These are phyloP conservation scores for Cercospora beticola DNA, from an alignment of 2,329 filamentous ascomycete genomes.

Conservation along the genomic window DNA sequence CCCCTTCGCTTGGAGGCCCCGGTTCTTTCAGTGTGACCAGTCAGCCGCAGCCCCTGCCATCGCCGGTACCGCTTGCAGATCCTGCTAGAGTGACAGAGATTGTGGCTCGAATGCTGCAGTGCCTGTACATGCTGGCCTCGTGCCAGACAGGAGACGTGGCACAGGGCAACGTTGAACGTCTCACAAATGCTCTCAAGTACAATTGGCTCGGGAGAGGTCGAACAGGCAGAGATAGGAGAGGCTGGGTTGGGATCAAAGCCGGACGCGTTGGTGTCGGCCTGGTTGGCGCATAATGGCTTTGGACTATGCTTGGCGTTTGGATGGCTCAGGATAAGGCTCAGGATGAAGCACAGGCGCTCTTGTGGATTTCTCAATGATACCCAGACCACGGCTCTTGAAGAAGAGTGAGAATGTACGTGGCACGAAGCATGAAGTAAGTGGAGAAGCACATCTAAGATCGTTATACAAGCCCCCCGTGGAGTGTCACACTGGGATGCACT, in stretches of 20 bases:
- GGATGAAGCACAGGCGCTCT: neutral
- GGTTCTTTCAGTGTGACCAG: conserved; percentile 29
- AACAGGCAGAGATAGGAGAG: conserved; percentile 83
- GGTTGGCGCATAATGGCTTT: conserved; percentile 13
- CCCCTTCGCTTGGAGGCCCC: conserved; percentile 23
- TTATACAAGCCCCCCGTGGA: neutral
- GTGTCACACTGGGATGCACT: neutral
- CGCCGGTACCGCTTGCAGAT: conserved; percentile 28
- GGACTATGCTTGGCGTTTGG: neutral
- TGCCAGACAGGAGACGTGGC: conserved; percentile 70
- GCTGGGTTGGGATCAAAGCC: conserved; percentile 73
- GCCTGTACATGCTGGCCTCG: conserved; percentile 83
- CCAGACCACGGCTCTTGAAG: neutral
- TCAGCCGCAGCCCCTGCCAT: conserved; percentile 26
- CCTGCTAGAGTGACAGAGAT: conserved; percentile 83
- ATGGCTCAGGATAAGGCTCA: neutral
- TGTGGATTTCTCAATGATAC: conserved; percentile 5
- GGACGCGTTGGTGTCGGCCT: conserved; percentile 35
- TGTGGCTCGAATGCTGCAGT: conserved; percentile 93
- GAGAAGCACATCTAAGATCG: neutral
- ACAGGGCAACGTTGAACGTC: conserved; percentile 75
- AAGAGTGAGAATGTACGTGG: neutral
- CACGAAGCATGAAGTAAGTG: neutral
- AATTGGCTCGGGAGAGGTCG: conserved; percentile 93
- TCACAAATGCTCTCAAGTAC: conserved; percentile 85